These are phyloP conservation scores for Backusella circina DNA, from an alignment of 192 early-diverging fungal species.

Conservation along the genomic window DNA sequence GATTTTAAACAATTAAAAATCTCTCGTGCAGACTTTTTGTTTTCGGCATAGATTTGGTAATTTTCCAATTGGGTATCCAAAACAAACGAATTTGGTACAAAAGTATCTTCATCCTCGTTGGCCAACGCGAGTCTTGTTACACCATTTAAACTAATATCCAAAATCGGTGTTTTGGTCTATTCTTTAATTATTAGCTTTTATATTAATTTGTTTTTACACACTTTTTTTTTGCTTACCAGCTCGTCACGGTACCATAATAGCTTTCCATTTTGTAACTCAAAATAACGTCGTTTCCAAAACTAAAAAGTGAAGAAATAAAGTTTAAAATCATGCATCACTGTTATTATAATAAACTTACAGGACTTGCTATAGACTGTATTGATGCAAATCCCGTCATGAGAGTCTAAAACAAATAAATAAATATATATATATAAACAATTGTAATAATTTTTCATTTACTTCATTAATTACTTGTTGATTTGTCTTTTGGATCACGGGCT, in stretches of 20 bases:
- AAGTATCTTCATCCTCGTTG: slow-evolving; percentile 25
- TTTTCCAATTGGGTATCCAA: slow-evolving; percentile 10
- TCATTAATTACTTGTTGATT: slow-evolving; percentile 25
- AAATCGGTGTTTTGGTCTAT: slow-evolving; percentile 15
- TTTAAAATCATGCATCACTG: neutral
- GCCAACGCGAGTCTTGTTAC: slow-evolving; percentile 6
- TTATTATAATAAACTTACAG: slow-evolving; percentile 14
- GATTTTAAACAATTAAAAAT: slow-evolving; percentile 24
- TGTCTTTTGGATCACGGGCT: slow-evolving; percentile 33
- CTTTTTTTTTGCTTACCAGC: slow-evolving; percentile 14
- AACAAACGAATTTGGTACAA: slow-evolving; percentile 27
- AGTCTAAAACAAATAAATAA: slow-evolving; percentile 13
- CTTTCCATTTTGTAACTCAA: slow-evolving; percentile 47
- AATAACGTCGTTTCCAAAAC: slow-evolving; percentile 60
- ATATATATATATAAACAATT: slow-evolving; percentile 13
- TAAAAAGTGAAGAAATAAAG: slow-evolving; percentile 13
- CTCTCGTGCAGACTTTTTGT: slow-evolving; percentile 15
- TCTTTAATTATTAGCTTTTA: neutral
- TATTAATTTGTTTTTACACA: neutral
- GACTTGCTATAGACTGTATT: slow-evolving; percentile 15
- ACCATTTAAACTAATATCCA: slow-evolving; percentile 10
- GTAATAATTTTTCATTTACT: slow-evolving; percentile 22
- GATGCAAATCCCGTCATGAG: slow-evolving; percentile 31
- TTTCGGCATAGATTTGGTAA: slow-evolving; percentile 29
- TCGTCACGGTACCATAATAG: slow-evolving; percentile 49